Evolutionary conservation across 257 asterid genomes (phyloP).

Genomic region (Primulina tabacum): DNA sequence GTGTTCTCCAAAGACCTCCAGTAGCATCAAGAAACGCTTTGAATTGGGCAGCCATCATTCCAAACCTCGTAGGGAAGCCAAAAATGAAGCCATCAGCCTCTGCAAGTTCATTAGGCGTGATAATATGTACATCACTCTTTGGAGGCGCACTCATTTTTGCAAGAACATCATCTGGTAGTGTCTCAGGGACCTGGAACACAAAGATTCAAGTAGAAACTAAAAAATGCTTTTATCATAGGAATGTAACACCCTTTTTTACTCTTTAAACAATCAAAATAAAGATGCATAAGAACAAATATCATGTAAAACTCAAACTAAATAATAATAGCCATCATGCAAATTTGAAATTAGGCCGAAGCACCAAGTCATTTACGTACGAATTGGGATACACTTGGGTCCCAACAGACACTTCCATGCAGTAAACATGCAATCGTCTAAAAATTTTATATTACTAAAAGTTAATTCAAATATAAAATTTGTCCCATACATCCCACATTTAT

Average conservation of each 20-base stretch:
- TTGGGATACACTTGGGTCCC: neutral
- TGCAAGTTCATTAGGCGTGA: slow-evolving; percentile 56
- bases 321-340: neutral
- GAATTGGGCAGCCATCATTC: slow-evolving; percentile 88
- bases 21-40: slow-evolving; percentile 84
- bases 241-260: neutral
- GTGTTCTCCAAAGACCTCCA: slow-evolving; percentile 84
- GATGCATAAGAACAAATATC: neutral
- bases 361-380: neutral
- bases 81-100: slow-evolving; percentile 77
- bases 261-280: neutral
- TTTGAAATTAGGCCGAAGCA: neutral
- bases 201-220: neutral
- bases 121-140: slow-evolving; percentile 57
- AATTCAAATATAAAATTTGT: neutral
- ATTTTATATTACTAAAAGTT: no score
- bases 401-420: neutral
- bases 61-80: slow-evolving; percentile 82
- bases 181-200: slow-evolving; percentile 63
- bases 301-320: neutral
- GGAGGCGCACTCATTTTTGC: slow-evolving; percentile 81
- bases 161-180: slow-evolving; percentile 63
- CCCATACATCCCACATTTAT: neutral
- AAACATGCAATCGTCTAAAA: neutral
- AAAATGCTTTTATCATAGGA: neutral